A percentile compares a stretch with the other conserved stretches of the same genome.
Evolutionary conservation across 805 yeast genomes (phyloP).

Genomic region (Metschnikowia colocasiae): DNA sequence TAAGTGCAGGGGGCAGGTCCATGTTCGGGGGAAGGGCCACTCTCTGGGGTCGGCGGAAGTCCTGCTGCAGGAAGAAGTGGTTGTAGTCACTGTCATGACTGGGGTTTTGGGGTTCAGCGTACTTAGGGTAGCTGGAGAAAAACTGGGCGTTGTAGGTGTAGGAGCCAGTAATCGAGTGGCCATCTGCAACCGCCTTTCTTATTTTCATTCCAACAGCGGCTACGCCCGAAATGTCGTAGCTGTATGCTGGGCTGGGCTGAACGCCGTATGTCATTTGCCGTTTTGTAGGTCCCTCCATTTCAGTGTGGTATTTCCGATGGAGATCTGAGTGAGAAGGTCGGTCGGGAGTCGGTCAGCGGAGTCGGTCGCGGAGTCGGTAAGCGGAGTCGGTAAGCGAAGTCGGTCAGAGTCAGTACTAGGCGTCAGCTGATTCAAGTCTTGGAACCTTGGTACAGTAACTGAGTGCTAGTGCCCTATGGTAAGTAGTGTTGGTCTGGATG

Average conservation of each 20-base stretch:
- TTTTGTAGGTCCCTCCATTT: background rate
- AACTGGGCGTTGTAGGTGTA: constrained; percentile 12
- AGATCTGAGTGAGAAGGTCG: no score
- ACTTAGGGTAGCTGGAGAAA: constrained; percentile 1
- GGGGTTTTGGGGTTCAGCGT: constrained; percentile 1
- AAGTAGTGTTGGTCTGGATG: no score
- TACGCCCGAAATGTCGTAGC: constrained; percentile 37
- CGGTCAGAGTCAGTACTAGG: no score
- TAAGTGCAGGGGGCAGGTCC: constrained; percentile 43
- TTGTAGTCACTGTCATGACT: background rate
- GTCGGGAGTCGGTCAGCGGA: no score
- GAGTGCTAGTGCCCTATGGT: no score
- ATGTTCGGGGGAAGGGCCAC: constrained; percentile 41
- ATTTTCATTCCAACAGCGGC: constrained; percentile 68
- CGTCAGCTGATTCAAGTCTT: no score
- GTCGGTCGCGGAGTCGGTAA: no score
- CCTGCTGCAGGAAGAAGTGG: background rate
- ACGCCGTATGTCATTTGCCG: background rate
- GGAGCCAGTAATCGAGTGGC: constrained; percentile 37
- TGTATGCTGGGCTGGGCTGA: constrained; percentile 1
- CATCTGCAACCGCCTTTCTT: constrained; percentile 62
- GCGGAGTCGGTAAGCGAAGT: no score
- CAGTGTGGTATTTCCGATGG: no score
- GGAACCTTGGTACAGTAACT: no score
- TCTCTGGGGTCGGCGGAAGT: constrained; percentile 19